A percentile compares a stretch with the other conserved stretches of the same genome.
phyloP scores from a whole-genome alignment of 306 rosid species.

The Canavalia gladiata region DNA sequence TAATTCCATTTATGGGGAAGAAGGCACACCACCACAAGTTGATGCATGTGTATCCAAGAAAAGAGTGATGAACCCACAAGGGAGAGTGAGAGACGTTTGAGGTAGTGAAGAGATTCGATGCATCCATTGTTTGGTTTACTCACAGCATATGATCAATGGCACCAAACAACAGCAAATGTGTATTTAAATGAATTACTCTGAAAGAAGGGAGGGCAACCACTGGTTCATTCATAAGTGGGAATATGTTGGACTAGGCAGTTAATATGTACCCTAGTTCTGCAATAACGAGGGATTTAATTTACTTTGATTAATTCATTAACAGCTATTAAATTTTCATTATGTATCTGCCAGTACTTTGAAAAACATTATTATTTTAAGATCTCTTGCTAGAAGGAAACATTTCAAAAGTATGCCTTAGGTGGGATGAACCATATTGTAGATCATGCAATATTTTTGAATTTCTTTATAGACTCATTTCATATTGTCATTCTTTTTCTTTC shows the following conservation, averaged over 20 bases:
- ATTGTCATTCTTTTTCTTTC: background rate
- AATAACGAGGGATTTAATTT: slow-evolving; percentile 1
- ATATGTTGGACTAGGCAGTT: slow-evolving; percentile 29
- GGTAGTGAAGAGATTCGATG: background rate
- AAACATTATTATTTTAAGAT: slow-evolving; percentile 16
- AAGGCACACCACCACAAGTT: too few species aligned
- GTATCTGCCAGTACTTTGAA: slow-evolving; percentile 13
- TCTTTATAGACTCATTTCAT: slow-evolving; percentile 1
- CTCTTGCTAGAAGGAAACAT: slow-evolving; percentile 26
- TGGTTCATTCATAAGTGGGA: background rate
- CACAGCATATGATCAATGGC: background rate
- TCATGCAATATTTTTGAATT: background rate
- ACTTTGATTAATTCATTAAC: background rate
- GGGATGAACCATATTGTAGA: background rate
- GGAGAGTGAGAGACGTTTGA: too few species aligned
- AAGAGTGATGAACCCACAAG: too few species aligned
- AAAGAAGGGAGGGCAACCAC: slow-evolving; percentile 16
- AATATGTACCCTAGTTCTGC: slow-evolving; percentile 9
- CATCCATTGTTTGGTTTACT: background rate
- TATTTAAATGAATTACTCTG: slow-evolving; percentile 19
- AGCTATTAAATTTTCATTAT: slow-evolving; percentile 9
- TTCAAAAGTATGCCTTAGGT: background rate
- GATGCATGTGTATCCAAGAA: too few species aligned
- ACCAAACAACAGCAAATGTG: background rate
- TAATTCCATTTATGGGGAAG: too few species aligned